These are phyloP conservation scores for Microbotryum scabiosae DNA, from an alignment of 1,284 basidiomycete genomes.

Conservation along the genomic window DNA sequence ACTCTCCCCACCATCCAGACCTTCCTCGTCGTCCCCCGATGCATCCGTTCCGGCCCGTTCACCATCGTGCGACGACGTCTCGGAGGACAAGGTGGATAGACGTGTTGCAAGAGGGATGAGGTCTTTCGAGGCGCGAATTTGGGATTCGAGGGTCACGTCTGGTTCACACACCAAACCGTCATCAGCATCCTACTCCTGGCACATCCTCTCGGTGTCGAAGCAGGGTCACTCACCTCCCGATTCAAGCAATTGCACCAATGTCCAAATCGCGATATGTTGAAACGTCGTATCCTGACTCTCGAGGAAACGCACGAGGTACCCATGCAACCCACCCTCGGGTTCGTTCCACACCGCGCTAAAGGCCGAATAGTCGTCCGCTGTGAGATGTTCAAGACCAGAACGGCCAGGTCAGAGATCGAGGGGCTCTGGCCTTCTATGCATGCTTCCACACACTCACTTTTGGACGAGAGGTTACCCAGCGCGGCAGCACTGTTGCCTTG, in stretches of 20 bases:
- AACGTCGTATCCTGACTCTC: slow-evolving; percentile 95
- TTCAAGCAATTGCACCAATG: slow-evolving; percentile 92
- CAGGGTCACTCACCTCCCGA: slow-evolving; percentile 9
- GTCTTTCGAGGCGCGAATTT: slow-evolving; percentile 71
- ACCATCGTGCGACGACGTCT: slow-evolving; percentile 39
- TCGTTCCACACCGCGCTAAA: slow-evolving; percentile 98
- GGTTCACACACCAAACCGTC: not conserved
- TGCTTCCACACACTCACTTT: slow-evolving; percentile 50
- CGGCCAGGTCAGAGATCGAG: not conserved
- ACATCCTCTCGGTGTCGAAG: no score
- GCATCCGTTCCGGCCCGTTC: slow-evolving; percentile 13
- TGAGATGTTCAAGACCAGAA: slow-evolving; percentile 28
- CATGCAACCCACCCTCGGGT: slow-evolving; percentile 93
- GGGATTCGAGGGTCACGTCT: slow-evolving; percentile 82
- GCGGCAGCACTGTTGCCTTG: slow-evolving; percentile 98
- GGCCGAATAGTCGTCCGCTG: slow-evolving; percentile 89
- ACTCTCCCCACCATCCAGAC: slow-evolving; percentile 60
- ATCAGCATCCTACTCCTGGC: not conserved
- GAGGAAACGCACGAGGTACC: slow-evolving; percentile 89
- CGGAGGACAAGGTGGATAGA: slow-evolving; percentile 62
- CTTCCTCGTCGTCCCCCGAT: slow-evolving; percentile 26
- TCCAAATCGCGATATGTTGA: slow-evolving; percentile 99
- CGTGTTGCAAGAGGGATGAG: slow-evolving; percentile 76
- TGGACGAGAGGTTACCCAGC: slow-evolving; percentile 92
- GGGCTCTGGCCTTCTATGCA: no score